phyloP scores from a whole-genome alignment of 768 basidiomycete genomes.

The Leccinum truebloodii region DNA sequence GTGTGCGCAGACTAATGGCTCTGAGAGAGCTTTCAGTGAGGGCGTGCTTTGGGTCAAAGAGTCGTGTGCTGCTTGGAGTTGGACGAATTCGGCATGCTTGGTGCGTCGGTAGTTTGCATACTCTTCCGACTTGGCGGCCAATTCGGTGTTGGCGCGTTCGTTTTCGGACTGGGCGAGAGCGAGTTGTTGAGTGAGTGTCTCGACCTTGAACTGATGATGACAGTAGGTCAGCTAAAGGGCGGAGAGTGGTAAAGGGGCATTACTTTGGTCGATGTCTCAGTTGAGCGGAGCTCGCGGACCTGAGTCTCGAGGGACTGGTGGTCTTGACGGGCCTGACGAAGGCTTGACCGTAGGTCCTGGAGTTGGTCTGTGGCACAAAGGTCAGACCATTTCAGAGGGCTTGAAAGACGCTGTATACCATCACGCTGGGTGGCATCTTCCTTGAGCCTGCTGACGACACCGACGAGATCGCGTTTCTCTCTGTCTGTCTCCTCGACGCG shows the following conservation, averaged over 20 bases:
- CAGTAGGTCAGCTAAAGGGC: neutral
- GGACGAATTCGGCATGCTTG: constrained; percentile 76
- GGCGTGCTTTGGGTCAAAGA: constrained; percentile 62
- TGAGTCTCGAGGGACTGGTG: constrained; percentile 68
- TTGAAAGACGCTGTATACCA: constrained; percentile 46
- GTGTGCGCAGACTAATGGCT: constrained; percentile 68
- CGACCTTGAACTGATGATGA: too few relatives aligned
- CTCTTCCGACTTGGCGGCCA: constrained; percentile 74
- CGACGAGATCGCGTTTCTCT: constrained; percentile 88
- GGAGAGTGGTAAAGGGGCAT: constrained; percentile 5
- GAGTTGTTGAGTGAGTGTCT: constrained; percentile 62
- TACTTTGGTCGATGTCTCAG: constrained; percentile 78
- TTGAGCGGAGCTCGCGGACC: constrained; percentile 69
- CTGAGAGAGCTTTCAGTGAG: constrained; percentile 70
- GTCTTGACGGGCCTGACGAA: constrained; percentile 77
- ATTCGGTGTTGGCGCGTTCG: constrained; percentile 67
- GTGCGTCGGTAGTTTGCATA: constrained; percentile 80
- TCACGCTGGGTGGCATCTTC: constrained; percentile 74
- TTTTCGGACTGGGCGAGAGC: constrained; percentile 75
- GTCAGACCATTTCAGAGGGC: neutral
- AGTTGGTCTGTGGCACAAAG: constrained; percentile 60
- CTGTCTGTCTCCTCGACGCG: constrained; percentile 76
- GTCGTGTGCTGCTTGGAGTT: constrained; percentile 78
- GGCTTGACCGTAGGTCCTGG: constrained; percentile 60
- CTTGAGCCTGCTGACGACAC: constrained; percentile 80